phyloP scores from a whole-genome alignment of 208 protist genomes.

The Leishmania gerbilli region DNA sequence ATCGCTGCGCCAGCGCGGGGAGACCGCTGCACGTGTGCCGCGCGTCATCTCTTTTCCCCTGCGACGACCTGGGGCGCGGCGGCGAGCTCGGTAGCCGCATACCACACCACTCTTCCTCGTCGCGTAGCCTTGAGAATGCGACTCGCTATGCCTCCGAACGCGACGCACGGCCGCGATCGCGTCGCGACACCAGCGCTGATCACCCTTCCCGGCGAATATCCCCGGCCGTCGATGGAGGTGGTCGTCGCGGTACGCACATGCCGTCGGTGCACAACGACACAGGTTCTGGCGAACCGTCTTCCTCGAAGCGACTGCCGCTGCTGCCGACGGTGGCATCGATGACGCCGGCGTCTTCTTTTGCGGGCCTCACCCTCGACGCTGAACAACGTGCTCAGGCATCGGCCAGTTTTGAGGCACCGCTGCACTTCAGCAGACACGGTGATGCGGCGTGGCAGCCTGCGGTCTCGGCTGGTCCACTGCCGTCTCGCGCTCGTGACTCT shows the following conservation, averaged over 20 bases:
- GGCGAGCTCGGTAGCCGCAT: neutral
- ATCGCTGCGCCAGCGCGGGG: neutral
- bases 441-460: neutral
- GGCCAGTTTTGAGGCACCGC: neutral
- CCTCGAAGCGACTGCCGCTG: slow-evolving; percentile 2
- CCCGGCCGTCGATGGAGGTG: neutral
- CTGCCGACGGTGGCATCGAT: neutral
- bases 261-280: neutral
- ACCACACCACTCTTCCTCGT: neutral
- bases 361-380: neutral
- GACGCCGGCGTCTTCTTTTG: neutral
- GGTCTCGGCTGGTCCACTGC: neutral
- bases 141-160: neutral
- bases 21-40: neutral
- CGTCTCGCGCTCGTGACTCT: slow-evolving; percentile 3
- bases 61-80: neutral
- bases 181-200: neutral
- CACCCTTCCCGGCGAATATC: neutral
- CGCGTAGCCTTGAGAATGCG: neutral
- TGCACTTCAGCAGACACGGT: neutral
- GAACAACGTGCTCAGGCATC: neutral
- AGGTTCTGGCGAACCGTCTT: neutral
- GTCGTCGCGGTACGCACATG: neutral
- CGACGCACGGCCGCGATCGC: neutral
- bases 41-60: neutral